Conservation (phyloP, 306 rosid species). For the Sphenostylis stenocarpa region DNA sequence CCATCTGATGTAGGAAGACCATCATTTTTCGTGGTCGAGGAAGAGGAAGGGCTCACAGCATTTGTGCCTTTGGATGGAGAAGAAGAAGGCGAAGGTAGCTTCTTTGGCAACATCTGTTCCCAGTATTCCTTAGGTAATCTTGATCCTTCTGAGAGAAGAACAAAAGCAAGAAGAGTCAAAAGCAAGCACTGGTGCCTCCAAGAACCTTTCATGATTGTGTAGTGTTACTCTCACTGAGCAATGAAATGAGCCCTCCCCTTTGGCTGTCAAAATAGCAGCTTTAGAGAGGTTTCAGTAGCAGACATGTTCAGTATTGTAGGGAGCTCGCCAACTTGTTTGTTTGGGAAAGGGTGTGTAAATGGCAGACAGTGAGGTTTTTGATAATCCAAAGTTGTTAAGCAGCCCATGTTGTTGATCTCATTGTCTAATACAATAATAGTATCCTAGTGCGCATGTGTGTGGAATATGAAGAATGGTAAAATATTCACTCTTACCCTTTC, state of each 20-base stretch:
- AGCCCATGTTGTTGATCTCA: slow-evolving; percentile 54
- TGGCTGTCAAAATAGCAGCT: slow-evolving; percentile 44
- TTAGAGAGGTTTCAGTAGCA: slow-evolving; percentile 48
- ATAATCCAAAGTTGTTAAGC: slow-evolving; percentile 45
- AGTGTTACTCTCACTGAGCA: not conserved
- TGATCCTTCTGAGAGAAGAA: slow-evolving; percentile 54
- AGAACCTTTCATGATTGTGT: slow-evolving; percentile 48
- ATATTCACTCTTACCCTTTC: slow-evolving; percentile 25
- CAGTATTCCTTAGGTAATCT: slow-evolving; percentile 56
- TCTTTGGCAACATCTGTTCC: slow-evolving; percentile 84
- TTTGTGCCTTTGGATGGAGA: slow-evolving; percentile 76
- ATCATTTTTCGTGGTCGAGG: slow-evolving; percentile 33
- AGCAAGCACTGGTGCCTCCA: slow-evolving; percentile 53
- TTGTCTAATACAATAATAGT: slow-evolving; percentile 38
- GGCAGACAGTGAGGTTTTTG: slow-evolving; percentile 68
- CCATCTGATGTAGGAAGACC: slow-evolving; percentile 49
- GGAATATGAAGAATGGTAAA: slow-evolving; percentile 27
- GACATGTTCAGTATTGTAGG: slow-evolving; percentile 76
- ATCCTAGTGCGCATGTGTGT: slow-evolving; percentile 32
- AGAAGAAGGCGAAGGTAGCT: slow-evolving; percentile 73
- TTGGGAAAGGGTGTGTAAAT: slow-evolving; percentile 53
- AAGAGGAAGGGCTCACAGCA: slow-evolving; percentile 40
- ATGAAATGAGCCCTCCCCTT: not conserved
- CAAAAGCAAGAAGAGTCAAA: slow-evolving; percentile 44
- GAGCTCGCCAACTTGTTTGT: slow-evolving; percentile 70